These are phyloP conservation scores for Betula pendula DNA, from an alignment of 306 rosid genomes.

Conservation along the genomic window DNA sequence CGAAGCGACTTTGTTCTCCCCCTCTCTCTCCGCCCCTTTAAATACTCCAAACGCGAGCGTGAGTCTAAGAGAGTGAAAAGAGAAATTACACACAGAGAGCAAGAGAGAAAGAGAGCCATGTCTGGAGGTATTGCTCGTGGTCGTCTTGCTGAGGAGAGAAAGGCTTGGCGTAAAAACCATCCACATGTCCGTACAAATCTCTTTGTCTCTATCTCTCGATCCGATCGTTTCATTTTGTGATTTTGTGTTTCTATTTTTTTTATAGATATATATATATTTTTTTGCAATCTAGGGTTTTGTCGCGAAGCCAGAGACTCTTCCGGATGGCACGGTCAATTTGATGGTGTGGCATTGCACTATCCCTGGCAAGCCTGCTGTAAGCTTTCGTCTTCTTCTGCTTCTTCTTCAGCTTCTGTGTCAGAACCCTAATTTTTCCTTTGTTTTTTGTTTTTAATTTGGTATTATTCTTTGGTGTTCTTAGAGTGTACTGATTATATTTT, in stretches of 20 bases:
- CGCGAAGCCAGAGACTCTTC: conserved; percentile 81
- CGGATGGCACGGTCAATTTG: conserved; percentile 85
- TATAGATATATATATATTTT: too few relatives aligned
- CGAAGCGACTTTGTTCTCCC: not conserved
- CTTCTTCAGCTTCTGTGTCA: not conserved
- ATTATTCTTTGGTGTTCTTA: not conserved
- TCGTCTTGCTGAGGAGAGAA: conserved; percentile 87
- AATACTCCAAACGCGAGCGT: not conserved
- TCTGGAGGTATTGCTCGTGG: conserved; percentile 87
- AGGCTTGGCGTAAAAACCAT: conserved; percentile 93
- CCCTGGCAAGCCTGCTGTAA: conserved; percentile 83
- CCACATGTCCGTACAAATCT: conserved; percentile 69
- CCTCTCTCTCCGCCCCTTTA: not conserved
- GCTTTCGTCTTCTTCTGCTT: conserved; percentile 6
- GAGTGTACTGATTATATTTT: not conserved
- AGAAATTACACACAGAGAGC: not conserved
- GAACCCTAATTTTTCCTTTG: not conserved
- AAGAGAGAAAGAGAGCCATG: conserved; percentile 21
- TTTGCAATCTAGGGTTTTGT: conserved; percentile 74
- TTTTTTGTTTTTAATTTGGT: too few relatives aligned
- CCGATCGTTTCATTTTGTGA: not conserved
- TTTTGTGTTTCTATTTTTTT: not conserved
- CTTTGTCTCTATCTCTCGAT: too few relatives aligned
- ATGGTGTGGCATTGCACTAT: conserved; percentile 98
- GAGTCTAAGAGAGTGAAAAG: not conserved